These are phyloP conservation scores for Podospora tetraspora DNA, from an alignment of 495 filamentous ascomycete species.

Conservation along the genomic window DNA sequence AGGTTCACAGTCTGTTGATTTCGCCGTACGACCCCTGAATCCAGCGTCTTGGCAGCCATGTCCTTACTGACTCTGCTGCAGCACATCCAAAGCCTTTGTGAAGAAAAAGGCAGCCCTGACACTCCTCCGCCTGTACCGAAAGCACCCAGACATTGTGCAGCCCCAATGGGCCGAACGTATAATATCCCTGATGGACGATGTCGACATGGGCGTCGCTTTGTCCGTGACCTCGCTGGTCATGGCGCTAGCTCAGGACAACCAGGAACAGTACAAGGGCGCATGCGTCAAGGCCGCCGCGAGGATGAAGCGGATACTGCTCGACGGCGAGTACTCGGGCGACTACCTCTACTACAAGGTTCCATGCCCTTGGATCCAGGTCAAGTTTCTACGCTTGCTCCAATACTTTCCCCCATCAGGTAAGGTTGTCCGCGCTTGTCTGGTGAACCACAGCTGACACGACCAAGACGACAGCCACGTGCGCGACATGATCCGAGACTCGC, in stretches of 20 bases:
- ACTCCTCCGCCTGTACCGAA: conserved; percentile 90
- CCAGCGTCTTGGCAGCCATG: not conserved
- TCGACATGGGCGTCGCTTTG: conserved; percentile 87
- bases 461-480: conserved; percentile 88
- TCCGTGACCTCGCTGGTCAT: conserved; percentile 96
- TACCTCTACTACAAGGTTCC: conserved; percentile 99
- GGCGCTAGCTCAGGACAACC: conserved; percentile 88
- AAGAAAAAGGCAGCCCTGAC: conserved; percentile 99
- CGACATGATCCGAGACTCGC: conserved; percentile 83
- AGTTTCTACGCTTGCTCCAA: conserved; percentile 82
- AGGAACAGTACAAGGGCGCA: conserved; percentile 86
- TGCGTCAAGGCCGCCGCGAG: conserved; percentile 89
- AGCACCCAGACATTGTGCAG: conserved; percentile 86
- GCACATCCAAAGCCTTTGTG: conserved; percentile 94
- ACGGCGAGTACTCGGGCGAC: conserved; percentile 78
- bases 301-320: conserved; percentile 81
- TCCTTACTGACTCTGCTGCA: conserved; percentile 32
- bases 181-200: conserved; percentile 96
- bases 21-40: conserved; percentile 68
- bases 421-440: conserved; percentile 15
- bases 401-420: conserved; percentile 94
- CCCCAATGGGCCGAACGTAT: conserved; percentile 96
- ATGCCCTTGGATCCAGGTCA: conserved; percentile 98
- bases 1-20: conserved; percentile 92
- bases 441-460: conserved; percentile 14